Evolutionary conservation across 441 rosid species (phyloP), one percentile per base, ranked within the genome.

Genomic region (Adansonia gregorii): DNA sequence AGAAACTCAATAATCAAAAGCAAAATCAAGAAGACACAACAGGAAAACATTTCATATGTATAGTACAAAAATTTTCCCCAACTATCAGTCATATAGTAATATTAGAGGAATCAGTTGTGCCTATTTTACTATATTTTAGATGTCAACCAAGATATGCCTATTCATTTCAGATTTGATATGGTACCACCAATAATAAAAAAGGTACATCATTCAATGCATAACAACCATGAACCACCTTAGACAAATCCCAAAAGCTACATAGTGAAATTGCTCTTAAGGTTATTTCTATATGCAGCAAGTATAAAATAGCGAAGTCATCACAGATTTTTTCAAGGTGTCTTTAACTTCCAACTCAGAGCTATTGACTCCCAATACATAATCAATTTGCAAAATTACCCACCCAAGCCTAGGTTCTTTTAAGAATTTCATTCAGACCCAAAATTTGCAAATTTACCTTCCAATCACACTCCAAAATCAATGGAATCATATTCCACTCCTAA

Each of bases 391-490:
- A 39, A 65, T 64, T 39, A 35, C 20, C 48, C 41, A 20, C 46
- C 60, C 60, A 24, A 52, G 27, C 24, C 14, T 0, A n/a, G 20
- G 63, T 71, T 35, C 74, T 52, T 46, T 71, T 27, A 54, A 27
- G 48, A 52, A 9, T n/a, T 9, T 71, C 63, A 52, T 52, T 68
- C 72, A 46, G 49, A 49, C 73, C 73, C 48, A 71, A 54, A 64
- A 31, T 31, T 39, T 46, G 48, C 49, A 71, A 5, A 54, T 48
- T 71, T 54, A 71, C 63, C 63, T 8, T 51, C 61, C 61, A 52
- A 9, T 46, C 74, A 19, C 41, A 56, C 20, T 19, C 65, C 9
- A 54, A 8, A 17, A 45, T 35, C 39, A 59, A 39, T 17, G 11
- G 41, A 60, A 24, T 60, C 6, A 24, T 3, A 35, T 60, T 60